Base-by-base conservation (phyloP, 352 stramenopile genomes). In the Phytophthora crassamura region DNA sequence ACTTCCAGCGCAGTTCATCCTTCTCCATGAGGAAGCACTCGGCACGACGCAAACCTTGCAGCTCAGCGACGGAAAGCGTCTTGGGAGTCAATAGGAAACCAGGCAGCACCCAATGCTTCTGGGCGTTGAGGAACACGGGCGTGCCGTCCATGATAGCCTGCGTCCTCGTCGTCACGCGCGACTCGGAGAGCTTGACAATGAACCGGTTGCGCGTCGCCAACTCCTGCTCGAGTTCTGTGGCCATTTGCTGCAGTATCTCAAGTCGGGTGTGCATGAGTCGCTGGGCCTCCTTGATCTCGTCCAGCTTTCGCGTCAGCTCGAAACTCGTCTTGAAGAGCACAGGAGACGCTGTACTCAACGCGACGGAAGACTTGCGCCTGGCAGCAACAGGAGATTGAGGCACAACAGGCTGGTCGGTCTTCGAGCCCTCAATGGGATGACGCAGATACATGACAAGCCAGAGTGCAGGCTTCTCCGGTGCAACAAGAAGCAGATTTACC, bases 91-190 rank as follows among this genome's bases (percentile, higher is more conserved):
- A 50, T 4, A 92, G 59, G 20, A 50, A 67, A 0, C 74, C 77
- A 36, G 69, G 75, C 0, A 80, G 52, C 1, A 94, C 72, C 86
- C 86, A 94, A n/a, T 87, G 69, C 41, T 91, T 90, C 45, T 89
- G 77, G 0, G 49, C 58, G 58, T 92, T 75, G 22, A 91, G 56
- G 59, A 86, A 80, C 36, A 91, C 73, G 4, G 77, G 60, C 3
- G 70, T 75, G 5, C 85, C 85, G 9, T 77, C 66, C 77, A 91
- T 90, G 61, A 92, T 89, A 1, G 77, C 72, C 10, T 86, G 75
- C 9, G 87, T 91, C 8, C 86, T 82, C 28, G 64, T 80, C 9
- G 82, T 92, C n/a, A 80, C 59, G 54, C 83, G 69, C 0, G 59
- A 61, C 12, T 62, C 34, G 2, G 72, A 86, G 4, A 91, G 77